A percentile compares a stretch with the other conserved stretches of the same genome.
phyloP scores from a whole-genome alignment of 192 early-diverging fungal genomes.

The Spizellomyces sp. region DNA sequence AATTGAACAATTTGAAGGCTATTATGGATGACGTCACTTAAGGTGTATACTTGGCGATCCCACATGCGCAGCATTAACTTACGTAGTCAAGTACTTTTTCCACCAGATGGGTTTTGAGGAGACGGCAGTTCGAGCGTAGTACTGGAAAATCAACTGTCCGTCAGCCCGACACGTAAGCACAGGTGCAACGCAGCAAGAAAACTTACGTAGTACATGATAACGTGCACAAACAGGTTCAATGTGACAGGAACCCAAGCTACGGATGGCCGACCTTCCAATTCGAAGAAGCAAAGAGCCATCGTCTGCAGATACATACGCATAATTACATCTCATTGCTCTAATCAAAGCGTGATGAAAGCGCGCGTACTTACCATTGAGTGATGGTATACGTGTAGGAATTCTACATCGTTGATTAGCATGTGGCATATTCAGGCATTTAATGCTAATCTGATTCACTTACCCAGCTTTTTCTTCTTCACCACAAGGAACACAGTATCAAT shows the following conservation, averaged over 20 bases:
- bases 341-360: not conserved
- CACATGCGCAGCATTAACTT: not conserved
- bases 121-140: conserved; percentile 58
- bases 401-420: not conserved
- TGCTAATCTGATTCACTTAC: conserved; percentile 24
- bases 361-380: conserved; percentile 62
- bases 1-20: conserved; percentile 83
- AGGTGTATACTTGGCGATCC: not conserved
- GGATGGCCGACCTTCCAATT: conserved; percentile 56
- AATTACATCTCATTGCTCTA: not conserved
- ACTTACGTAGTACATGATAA: conserved; percentile 68
- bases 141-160: not conserved
- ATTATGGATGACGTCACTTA: not conserved
- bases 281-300: conserved; percentile 81
- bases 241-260: conserved; percentile 75
- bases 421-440: no score
- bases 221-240: conserved; percentile 86
- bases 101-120: conserved; percentile 77
- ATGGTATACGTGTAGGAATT: conserved; percentile 91
- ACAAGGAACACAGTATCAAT: conserved; percentile 83
- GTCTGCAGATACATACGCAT: conserved; percentile 38
- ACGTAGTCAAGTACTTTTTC: conserved; percentile 89
- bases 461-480: conserved; percentile 49
- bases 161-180: not conserved
- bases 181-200: not conserved